These are phyloP conservation scores for Wickerhamiella spandovensis DNA, from an alignment of 805 yeast species.

Conservation along the genomic window DNA sequence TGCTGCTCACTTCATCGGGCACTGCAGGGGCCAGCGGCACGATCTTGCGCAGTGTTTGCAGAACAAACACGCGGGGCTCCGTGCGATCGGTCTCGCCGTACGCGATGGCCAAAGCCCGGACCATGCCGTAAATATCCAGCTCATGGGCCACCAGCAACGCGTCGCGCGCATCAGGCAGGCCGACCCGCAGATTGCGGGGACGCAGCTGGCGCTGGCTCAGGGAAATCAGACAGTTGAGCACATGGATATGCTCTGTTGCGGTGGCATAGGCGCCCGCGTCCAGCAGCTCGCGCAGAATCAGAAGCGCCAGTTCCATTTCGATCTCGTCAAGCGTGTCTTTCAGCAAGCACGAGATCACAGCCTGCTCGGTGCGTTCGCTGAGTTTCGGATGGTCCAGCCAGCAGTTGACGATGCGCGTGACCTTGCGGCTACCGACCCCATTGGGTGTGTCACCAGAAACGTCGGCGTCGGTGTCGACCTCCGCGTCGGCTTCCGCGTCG, in stretches of 20 bases:
- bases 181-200: constrained; percentile 10
- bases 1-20: background rate
- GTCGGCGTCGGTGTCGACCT: background rate
- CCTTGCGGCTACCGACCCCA: background rate
- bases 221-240: constrained; percentile 9
- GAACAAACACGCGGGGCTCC: background rate
- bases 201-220: constrained; percentile 7
- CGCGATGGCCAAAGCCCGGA: background rate
- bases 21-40: background rate
- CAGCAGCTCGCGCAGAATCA: constrained; percentile 13
- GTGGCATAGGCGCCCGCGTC: constrained; percentile 6
- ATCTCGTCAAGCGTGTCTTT: constrained; percentile 7
- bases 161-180: constrained; percentile 15
- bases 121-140: background rate
- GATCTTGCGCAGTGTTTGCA: background rate
- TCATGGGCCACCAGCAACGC: constrained; percentile 6
- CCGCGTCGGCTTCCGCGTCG: background rate
- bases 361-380: background rate
- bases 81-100: background rate
- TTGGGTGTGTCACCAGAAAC: no score
- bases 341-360: background rate
- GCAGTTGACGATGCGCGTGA: background rate
- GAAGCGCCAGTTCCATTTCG: constrained; percentile 14
- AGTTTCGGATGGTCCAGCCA: background rate
- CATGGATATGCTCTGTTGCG: constrained; percentile 8